phyloP scores from a whole-genome alignment of 495 filamentous ascomycete genomes.

The Bacidia rubella region DNA sequence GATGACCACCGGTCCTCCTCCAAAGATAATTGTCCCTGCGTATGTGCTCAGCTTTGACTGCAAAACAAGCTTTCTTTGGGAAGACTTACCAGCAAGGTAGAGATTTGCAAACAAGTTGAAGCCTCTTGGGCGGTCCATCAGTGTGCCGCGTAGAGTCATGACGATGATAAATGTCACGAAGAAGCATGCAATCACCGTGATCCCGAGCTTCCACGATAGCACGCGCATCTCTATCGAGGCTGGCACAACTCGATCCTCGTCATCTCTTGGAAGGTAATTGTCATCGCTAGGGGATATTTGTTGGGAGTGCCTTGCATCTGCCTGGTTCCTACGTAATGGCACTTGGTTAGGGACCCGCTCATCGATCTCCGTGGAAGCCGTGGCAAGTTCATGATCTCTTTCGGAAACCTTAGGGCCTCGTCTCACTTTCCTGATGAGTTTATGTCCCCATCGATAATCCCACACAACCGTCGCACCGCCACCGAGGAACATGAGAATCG shows the following conservation, averaged over 20 bases:
- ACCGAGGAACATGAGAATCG: constrained; percentile 41
- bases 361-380: not conserved
- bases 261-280: not conserved
- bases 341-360: not conserved
- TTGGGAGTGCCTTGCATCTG: not conserved
- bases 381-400: not conserved
- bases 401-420: not conserved
- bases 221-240: not conserved
- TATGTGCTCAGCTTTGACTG: no score
- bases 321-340: not conserved
- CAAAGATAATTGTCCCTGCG: constrained; percentile 66
- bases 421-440: not conserved
- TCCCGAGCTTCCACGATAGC: constrained; percentile 25
- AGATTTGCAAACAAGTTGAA: constrained; percentile 54
- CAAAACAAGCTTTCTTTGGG: no score
- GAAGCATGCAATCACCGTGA: constrained; percentile 36
- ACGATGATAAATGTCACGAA: constrained; percentile 40
- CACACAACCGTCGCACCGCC: constrained; percentile 37
- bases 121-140: constrained; percentile 29
- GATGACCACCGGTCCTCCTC: constrained; percentile 62
- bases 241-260: not conserved
- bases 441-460: constrained; percentile 29
- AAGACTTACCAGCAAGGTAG: constrained; percentile 60
- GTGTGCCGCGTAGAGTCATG: constrained; percentile 39
- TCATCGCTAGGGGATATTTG: not conserved